phyloP scores from a whole-genome alignment of 2,329 filamentous ascomycete species.

The Colletotrichum sp. region DNA sequence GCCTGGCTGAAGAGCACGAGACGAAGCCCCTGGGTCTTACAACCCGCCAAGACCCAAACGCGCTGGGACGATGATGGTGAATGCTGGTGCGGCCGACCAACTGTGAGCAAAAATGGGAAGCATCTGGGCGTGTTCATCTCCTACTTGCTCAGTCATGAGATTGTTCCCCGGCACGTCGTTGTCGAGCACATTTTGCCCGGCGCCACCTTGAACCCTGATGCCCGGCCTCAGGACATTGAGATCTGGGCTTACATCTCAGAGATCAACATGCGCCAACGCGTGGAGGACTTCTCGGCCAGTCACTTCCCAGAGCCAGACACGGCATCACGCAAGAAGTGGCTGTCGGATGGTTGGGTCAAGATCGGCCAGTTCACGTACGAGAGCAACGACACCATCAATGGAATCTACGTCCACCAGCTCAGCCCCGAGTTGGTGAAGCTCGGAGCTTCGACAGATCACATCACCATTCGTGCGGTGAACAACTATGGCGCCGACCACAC shows the following conservation, averaged over 20 bases:
- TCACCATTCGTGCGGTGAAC: conserved; percentile 60
- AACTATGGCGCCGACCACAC: conserved; percentile 69
- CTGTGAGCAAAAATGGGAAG: conserved; percentile 41
- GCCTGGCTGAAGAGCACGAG: conserved; percentile 11
- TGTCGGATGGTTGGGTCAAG: conserved; percentile 53
- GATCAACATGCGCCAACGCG: conserved; percentile 39
- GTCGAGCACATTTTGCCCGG: conserved; percentile 73
- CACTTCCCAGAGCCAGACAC: conserved; percentile 40
- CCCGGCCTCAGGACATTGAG: conserved; percentile 73
- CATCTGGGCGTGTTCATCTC: conserved; percentile 68
- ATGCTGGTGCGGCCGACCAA: conserved; percentile 78
- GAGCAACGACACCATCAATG: conserved; percentile 44
- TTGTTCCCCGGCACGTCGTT: conserved; percentile 73
- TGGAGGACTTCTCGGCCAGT: conserved; percentile 46
- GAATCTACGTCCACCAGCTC: conserved; percentile 59
- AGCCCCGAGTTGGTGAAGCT: conserved; percentile 54
- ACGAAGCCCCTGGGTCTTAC: conserved; percentile 21
- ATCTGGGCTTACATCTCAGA: conserved; percentile 68
- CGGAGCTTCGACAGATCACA: conserved; percentile 51
- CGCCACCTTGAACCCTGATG: conserved; percentile 64
- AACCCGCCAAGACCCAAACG: conserved; percentile 62
- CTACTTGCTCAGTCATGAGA: conserved; percentile 61
- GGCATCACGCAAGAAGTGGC: conserved; percentile 25
- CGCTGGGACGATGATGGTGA: conserved; percentile 82
- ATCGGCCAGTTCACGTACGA: conserved; percentile 63